A percentile compares a stretch with the other conserved stretches of the same genome.
These are phyloP conservation scores for Phragmites australis DNA, from an alignment of 176 grass and related monocot genomes.

Conservation along the genomic window DNA sequence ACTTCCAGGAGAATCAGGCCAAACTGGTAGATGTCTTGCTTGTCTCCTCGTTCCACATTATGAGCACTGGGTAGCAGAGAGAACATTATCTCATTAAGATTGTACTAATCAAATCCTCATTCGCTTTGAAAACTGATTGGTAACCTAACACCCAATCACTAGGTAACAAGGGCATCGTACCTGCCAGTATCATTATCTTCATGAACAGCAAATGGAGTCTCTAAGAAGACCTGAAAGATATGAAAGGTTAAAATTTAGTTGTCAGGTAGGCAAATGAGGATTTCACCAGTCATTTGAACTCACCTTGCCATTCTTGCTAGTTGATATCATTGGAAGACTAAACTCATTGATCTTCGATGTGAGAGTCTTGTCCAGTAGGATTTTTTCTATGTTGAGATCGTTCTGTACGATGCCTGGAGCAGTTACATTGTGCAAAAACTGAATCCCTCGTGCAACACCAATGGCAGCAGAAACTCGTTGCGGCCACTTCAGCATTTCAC, in stretches of 20 bases:
- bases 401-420: constrained; percentile 69
- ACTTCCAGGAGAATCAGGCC: constrained; percentile 89
- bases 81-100: constrained; percentile 9
- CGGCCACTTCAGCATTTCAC: constrained; percentile 89
- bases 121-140: constrained; percentile 2
- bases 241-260: constrained; percentile 38
- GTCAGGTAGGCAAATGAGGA: constrained; percentile 7
- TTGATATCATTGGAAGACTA: constrained; percentile 65
- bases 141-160: constrained; percentile 27
- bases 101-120: background rate
- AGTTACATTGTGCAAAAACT: constrained; percentile 79
- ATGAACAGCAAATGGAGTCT: constrained; percentile 52
- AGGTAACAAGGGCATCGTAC: constrained; percentile 48
- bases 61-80: constrained; percentile 34
- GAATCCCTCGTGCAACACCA: constrained; percentile 78
- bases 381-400: constrained; percentile 62
- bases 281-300: constrained; percentile 20
- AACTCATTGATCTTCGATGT: constrained; percentile 79
- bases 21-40: constrained; percentile 80
- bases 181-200: constrained; percentile 58
- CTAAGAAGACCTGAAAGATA: constrained; percentile 60
- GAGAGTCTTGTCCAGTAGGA: constrained; percentile 90
- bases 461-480: constrained; percentile 73
- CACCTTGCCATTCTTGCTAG: constrained; percentile 80
- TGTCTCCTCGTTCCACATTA: constrained; percentile 52